phyloP scores from a whole-genome alignment of 2,329 filamentous ascomycete genomes.

The Alternaria sp. region DNA sequence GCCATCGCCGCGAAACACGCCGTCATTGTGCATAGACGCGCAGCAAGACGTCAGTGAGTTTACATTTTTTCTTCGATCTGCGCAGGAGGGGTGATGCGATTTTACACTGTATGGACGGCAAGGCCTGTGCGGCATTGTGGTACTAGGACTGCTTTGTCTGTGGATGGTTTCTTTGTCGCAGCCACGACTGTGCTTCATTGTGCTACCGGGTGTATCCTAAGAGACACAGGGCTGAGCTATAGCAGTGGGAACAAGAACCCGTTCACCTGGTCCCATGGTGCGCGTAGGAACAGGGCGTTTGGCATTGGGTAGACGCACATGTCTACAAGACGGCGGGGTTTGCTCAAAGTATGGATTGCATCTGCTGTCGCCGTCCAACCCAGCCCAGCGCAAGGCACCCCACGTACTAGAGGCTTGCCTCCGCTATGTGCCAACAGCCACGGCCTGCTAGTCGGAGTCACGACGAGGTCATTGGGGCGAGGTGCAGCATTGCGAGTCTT shows the following conservation, averaged over 20 bases:
- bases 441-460: conserved; percentile 19
- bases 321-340: conserved; percentile 22
- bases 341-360: conserved; percentile 15
- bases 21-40: conserved; percentile 44
- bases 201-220: conserved; percentile 15
- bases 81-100: conserved; percentile 1
- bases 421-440: background rate
- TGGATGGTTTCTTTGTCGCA: conserved; percentile 3
- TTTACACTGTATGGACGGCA: background rate
- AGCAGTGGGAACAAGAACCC: conserved; percentile 22
- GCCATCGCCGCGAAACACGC: conserved; percentile 16
- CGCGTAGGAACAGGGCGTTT: conserved; percentile 11
- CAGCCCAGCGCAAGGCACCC: conserved; percentile 5
- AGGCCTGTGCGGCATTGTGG: background rate
- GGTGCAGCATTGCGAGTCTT: conserved; percentile 18
- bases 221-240: conserved; percentile 17
- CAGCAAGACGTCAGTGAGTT: conserved; percentile 22
- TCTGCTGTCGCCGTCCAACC: background rate
- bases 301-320: conserved; percentile 13
- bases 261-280: conserved; percentile 25
- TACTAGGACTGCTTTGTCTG: conserved; percentile 15
- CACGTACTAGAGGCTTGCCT: conserved; percentile 1
- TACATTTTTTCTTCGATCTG: conserved; percentile 17
- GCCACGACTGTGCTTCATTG: conserved; percentile 11
- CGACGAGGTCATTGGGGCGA: conserved; percentile 24